Conservation (phyloP, 495 filamentous ascomycete genomes). For the Aspergillus ostianus region DNA sequence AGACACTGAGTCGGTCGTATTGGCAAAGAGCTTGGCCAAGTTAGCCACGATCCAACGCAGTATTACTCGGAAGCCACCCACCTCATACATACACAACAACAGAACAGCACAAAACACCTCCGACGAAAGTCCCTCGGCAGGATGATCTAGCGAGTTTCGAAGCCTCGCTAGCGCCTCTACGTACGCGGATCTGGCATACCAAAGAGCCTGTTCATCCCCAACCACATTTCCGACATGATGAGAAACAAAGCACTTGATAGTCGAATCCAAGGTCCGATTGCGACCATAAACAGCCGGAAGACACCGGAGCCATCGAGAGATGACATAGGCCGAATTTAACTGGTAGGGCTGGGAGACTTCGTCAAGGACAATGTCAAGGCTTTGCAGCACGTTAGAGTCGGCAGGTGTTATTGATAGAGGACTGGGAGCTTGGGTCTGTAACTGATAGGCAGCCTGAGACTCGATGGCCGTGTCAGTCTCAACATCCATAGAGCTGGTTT, state of each 20-base stretch:
- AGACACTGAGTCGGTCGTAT: slow-evolving; percentile 28
- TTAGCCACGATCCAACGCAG: neutral
- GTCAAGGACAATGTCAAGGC: slow-evolving; percentile 23
- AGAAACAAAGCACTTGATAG: slow-evolving; percentile 31
- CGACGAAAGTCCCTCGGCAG: slow-evolving; percentile 28
- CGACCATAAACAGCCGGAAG: slow-evolving; percentile 33
- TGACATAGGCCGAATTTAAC: slow-evolving; percentile 15
- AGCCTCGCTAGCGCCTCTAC: slow-evolving; percentile 29
- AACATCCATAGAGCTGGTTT: neutral
- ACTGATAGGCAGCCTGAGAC: slow-evolving; percentile 3
- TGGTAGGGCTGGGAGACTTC: slow-evolving; percentile 26
- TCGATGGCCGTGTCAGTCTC: neutral
- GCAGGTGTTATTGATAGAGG: slow-evolving; percentile 10
- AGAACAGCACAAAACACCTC: slow-evolving; percentile 35
- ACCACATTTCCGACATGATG: slow-evolving; percentile 30
- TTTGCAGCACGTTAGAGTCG: slow-evolving; percentile 26
- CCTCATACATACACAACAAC: slow-evolving; percentile 36
- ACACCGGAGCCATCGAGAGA: slow-evolving; percentile 29
- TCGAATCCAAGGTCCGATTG: slow-evolving; percentile 28
- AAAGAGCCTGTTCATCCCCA: slow-evolving; percentile 25
- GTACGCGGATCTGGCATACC: slow-evolving; percentile 31
- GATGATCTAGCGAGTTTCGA: slow-evolving; percentile 22
- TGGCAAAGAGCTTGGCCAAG: slow-evolving; percentile 29
- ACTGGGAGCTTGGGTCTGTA: slow-evolving; percentile 4
- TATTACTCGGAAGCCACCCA: slow-evolving; percentile 9